Evolutionary conservation across 192 early-diverging fungal genomes (phyloP), one percentile per base, ranked within the genome.

Genomic region (Coemansia sp.): DNA sequence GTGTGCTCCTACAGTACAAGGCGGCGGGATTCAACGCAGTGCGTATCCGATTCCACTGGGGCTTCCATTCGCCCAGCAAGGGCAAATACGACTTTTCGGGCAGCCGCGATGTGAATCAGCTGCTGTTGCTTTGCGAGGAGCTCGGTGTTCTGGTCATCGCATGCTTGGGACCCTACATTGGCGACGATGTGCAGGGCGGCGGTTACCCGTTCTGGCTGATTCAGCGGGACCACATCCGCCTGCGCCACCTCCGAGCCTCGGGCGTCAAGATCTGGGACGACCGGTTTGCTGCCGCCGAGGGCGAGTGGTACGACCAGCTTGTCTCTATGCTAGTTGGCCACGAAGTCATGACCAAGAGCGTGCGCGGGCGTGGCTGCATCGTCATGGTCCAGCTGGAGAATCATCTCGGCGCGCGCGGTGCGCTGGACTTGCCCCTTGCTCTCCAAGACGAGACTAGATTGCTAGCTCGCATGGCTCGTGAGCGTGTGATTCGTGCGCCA

Each of bases 11-110:
- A 65, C 87, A 89, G 69, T 91, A 90, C 86, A 87, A 89, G 48
- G 85, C 89, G 5, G 77, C 85, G 17, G 94, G 94, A 1, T 84
- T 94, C 34, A 95, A 90, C 67, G 78, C 90, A 17, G 90, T 96
- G 69, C 88, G 94, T 14, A 92, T 96, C 62, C 93, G 93, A 66
- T 94, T 96, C 75, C 90, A 94, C 70, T 95, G 94, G 94, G 93
- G 91, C 5, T 93, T 86, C 72, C 91, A 93, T 74, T 92, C 90
- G n/a, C 88, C 93, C 10, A 79, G 74, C 48, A 85, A 91, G 63
- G 90, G 89, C 37, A 71, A 85, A 32, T 95, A 94, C 65, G 66
- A 87, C 58, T 95, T 94, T 78, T 85, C 91, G 5, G 90, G 86
- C 11, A 86, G 87, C 67, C 76, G 90, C 5, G 89, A 95, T 70